Percentiles rank a stretch among this genome's conserved stretches.
These are phyloP conservation scores for Trametes coccinea DNA, from an alignment of 768 basidiomycete species.

Conservation along the genomic window DNA sequence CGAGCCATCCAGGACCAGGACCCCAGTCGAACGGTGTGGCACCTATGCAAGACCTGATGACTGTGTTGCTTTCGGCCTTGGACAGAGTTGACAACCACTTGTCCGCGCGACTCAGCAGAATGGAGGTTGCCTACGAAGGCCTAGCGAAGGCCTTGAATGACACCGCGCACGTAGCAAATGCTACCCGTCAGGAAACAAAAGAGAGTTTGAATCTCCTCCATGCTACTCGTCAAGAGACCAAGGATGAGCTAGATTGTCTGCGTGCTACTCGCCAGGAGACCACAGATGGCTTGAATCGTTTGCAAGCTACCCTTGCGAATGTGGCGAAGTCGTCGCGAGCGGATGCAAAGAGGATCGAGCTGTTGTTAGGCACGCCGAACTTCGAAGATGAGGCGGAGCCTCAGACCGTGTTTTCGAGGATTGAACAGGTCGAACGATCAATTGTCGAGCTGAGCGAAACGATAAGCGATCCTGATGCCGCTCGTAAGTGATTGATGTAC, in stretches of 20 bases:
- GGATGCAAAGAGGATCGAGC: neutral
- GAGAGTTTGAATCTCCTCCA: slow-evolving; percentile 15
- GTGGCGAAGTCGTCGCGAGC: slow-evolving; percentile 1
- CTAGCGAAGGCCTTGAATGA: slow-evolving; percentile 6
- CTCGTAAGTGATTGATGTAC: slow-evolving; percentile 7
- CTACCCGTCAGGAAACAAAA: slow-evolving; percentile 8
- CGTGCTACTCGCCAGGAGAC: neutral
- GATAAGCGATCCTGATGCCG: slow-evolving; percentile 21
- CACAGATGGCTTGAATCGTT: slow-evolving; percentile 8
- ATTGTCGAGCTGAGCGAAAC: slow-evolving; percentile 19
- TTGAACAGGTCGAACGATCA: slow-evolving; percentile 11
- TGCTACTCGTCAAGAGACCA: neutral
- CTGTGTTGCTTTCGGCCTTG: neutral
- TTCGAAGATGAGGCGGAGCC: neutral
- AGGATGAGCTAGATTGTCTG: neutral
- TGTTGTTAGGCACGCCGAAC: neutral
- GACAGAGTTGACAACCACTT: neutral
- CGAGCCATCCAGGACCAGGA: neutral
- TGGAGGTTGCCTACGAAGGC: neutral
- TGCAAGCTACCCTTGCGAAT: slow-evolving; percentile 8
- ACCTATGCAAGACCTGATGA: neutral
- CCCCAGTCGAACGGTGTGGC: neutral
- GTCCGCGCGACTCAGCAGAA: neutral
- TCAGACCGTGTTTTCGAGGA: slow-evolving; percentile 6
- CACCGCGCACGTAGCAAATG: neutral